A percentile compares a stretch with the other conserved stretches of the same genome.
These are phyloP conservation scores for Pelargonium fulgidum DNA, from an alignment of 441 rosid species.

Conservation along the genomic window DNA sequence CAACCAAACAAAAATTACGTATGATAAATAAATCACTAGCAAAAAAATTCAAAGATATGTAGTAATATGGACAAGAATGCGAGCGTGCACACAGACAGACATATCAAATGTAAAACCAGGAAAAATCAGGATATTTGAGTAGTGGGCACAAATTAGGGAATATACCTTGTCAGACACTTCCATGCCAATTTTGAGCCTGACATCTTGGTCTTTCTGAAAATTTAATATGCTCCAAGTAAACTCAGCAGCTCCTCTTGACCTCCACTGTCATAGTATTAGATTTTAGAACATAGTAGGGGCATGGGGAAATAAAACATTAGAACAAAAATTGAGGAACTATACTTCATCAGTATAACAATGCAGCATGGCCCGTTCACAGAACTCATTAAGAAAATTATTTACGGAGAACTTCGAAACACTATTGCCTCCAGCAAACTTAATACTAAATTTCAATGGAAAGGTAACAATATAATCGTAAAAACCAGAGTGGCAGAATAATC, in stretches of 20 bases:
- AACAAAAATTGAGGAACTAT: background rate
- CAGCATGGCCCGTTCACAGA: background rate
- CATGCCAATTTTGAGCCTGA: slow-evolving; percentile 73
- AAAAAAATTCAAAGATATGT: background rate
- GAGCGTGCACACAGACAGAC: background rate
- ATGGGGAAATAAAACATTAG: background rate
- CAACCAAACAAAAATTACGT: background rate
- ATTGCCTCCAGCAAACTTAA: background rate
- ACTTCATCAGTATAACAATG: background rate
- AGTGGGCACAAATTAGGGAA: slow-evolving; percentile 2
- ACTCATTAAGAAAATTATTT: background rate
- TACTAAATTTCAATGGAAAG: background rate
- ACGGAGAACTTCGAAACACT: background rate
- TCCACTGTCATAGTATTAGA: slow-evolving; percentile 48
- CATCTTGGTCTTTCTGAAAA: slow-evolving; percentile 76
- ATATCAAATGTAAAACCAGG: background rate
- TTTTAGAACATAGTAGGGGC: background rate
- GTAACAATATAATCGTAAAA: background rate
- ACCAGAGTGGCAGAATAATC: background rate
- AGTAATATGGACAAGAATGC: background rate
- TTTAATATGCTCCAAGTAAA: slow-evolving; percentile 62
- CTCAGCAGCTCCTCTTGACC: slow-evolving; percentile 71
- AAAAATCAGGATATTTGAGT: background rate
- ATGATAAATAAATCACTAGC: background rate
- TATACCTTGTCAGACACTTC: slow-evolving; percentile 66